A percentile compares a stretch with the other conserved stretches of the same genome.
These are phyloP conservation scores for Phaeosphaeriaceae sp. DNA, from an alignment of 2,329 filamentous ascomycete genomes.

Conservation along the genomic window DNA sequence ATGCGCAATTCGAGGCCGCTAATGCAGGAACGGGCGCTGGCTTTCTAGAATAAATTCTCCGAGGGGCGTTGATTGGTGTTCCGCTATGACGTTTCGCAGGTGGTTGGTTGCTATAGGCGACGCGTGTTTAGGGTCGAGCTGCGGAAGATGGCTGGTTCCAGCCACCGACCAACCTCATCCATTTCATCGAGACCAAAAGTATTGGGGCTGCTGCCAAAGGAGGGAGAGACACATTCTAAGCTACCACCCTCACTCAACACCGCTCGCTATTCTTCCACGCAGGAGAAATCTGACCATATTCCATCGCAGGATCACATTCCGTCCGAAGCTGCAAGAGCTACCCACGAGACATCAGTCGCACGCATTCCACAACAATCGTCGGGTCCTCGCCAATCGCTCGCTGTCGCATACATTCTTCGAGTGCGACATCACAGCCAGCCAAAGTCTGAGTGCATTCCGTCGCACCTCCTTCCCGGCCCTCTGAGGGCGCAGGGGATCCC, in stretches of 20 bases:
- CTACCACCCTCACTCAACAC: conserved; percentile 37
- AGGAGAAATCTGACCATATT: conserved; percentile 42
- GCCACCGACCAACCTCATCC: conserved; percentile 45
- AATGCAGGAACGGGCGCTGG: conserved; percentile 32
- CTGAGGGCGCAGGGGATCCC: conserved; percentile 51
- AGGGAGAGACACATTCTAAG: conserved; percentile 42
- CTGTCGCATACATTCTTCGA: conserved; percentile 24
- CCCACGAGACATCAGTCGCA: conserved; percentile 25
- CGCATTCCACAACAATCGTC: conserved; percentile 30
- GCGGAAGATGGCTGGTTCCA: no score
- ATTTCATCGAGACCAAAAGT: conserved; percentile 44
- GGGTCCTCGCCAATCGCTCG: conserved; percentile 32
- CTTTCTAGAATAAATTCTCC: conserved; percentile 17
- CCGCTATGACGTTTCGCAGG: conserved; percentile 29
- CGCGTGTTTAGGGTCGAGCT: no score
- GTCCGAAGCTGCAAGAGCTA: conserved; percentile 37
- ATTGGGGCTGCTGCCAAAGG: conserved; percentile 33
- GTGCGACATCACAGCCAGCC: conserved; percentile 19
- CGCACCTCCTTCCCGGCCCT: conserved; percentile 47
- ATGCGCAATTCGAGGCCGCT: conserved; percentile 17
- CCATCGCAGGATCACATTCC: conserved; percentile 42
- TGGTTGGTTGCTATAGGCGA: conserved; percentile 25
- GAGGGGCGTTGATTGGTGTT: conserved; percentile 27
- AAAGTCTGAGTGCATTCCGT: conserved; percentile 42
- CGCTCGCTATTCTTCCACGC: conserved; percentile 25